Evolutionary conservation across 2,329 filamentous ascomycete genomes (phyloP).

Genomic region (Cercospora citrullina): DNA sequence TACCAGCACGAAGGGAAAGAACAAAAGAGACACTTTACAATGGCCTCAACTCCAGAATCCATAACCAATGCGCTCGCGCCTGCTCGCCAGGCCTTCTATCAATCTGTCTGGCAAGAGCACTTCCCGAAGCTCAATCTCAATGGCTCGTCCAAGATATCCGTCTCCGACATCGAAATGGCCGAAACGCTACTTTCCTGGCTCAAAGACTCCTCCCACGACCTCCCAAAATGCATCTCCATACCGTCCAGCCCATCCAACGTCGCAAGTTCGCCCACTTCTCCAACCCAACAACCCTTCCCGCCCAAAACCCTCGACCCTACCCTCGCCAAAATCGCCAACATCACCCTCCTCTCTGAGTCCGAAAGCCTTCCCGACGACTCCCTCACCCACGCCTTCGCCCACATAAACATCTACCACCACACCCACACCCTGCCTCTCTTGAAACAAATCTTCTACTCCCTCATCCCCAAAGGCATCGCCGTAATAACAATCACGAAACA

Average conservation of each 20-base stretch:
- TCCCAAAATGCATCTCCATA: conserved; percentile 6
- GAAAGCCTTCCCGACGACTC: background rate
- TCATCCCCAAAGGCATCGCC: conserved; percentile 14
- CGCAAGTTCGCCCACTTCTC: background rate
- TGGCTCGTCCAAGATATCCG: conserved; percentile 8
- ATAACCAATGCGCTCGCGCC: conserved; percentile 13
- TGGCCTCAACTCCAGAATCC: conserved; percentile 9
- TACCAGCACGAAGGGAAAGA: background rate
- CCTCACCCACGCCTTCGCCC: conserved; percentile 19
- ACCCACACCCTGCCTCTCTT: background rate
- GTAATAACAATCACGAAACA: conserved; percentile 14
- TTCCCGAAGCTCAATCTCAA: conserved; percentile 14
- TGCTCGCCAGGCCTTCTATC: conserved; percentile 14
- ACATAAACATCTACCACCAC: conserved; percentile 10
- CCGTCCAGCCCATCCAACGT: background rate
- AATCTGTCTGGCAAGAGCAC: conserved; percentile 13
- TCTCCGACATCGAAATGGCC: conserved; percentile 16
- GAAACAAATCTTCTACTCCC: conserved; percentile 15
- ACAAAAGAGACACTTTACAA: background rate
- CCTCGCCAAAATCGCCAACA: conserved; percentile 11
- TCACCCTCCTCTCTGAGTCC: background rate
- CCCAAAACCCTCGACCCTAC: background rate
- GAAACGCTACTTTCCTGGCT: conserved; percentile 16
- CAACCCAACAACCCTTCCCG: background rate
- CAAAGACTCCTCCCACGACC: conserved; percentile 6